Percentiles rank a stretch among this genome's conserved stretches.
Evolutionary conservation across 495 filamentous ascomycete genomes (phyloP).

Genomic region (Alectoria sarmentosa): DNA sequence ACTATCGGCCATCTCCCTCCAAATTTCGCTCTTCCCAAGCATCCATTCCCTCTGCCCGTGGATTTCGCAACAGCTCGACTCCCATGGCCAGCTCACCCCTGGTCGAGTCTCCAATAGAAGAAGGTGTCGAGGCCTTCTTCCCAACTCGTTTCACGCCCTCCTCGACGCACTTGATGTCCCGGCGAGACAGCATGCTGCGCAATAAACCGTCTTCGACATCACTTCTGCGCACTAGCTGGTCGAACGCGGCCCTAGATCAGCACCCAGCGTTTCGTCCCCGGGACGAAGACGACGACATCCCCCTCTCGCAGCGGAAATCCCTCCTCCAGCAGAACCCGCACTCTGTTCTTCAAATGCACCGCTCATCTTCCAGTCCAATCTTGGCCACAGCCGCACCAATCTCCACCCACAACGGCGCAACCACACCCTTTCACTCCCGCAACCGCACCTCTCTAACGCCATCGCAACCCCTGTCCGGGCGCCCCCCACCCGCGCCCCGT

Average conservation of each 20-base stretch:
- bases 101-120: conserved; percentile 37
- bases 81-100: conserved; percentile 37
- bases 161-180: conserved; percentile 18
- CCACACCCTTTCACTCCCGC: conserved; percentile 7
- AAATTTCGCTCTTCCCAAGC: conserved; percentile 16
- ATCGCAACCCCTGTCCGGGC: not conserved
- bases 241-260: conserved; percentile 5
- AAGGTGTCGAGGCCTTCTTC: conserved; percentile 28
- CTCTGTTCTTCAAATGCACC: conserved; percentile 18
- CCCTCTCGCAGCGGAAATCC: conserved; percentile 24
- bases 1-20: conserved; percentile 16
- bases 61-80: conserved; percentile 36
- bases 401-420: conserved; percentile 9
- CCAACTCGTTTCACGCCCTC: conserved; percentile 19
- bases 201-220: conserved; percentile 21
- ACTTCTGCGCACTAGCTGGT: conserved; percentile 12
- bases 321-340: conserved; percentile 20
- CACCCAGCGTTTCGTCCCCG: conserved; percentile 13
- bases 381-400: not conserved
- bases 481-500: conserved; percentile 17
- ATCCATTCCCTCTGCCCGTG: conserved; percentile 1
- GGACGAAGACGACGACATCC: conserved; percentile 22
- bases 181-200: conserved; percentile 15
- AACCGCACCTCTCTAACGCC: not conserved
- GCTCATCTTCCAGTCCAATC: conserved; percentile 14